Evolutionary conservation across 441 rosid species (phyloP), one percentile per base, ranked within the genome.

Genomic region (Erodium trifolium): DNA sequence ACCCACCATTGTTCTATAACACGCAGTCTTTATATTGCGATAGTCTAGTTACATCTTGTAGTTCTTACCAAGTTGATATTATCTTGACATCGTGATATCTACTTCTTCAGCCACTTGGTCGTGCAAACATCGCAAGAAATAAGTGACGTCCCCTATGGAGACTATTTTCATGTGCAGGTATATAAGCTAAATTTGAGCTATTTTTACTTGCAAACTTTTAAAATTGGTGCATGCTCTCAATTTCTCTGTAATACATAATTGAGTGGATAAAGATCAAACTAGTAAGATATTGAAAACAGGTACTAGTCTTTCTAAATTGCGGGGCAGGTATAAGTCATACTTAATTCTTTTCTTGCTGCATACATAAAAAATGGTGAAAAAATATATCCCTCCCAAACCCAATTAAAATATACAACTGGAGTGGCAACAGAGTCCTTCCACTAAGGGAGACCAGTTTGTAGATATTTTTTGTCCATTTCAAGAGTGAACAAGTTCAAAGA

Each of bases 111-210:
- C 74, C 88, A 86, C 78, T 78, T 92, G 83, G 91, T 92, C 66
- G 65, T 95, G 71, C 87, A 90, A 85, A 87, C 92, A 74, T 88
- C 98, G 63, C 96, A 95, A 82, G 93, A 83, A 81, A 80, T 95
- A 79, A 85, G 37, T 63, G 97, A 92, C 27, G 96, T 90, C 57
- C 97, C 99, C 55, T 88, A 82, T 74, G 99, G 88, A 78, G 98
- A 95, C 85, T 85, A 87, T 78, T 95, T 95, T 76, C 78, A 78
- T 0, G 96, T 95, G 41, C 86, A 95, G 99, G 99, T 95, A 90
- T 95, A 90, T 45, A 71, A 14, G 64, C 74, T 74, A 69, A 59
- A 70, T 37, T 47, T 67, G 29, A 69, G 69, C 51, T 47, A 66
- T 37, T 69, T 57, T 62, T 53, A 31, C 51, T 63, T 31, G 23